Percentiles rank a stretch among this genome's conserved stretches.
phyloP scores from a whole-genome alignment of 2,329 filamentous ascomycete genomes.

The Paracoccidioides lutzii region DNA sequence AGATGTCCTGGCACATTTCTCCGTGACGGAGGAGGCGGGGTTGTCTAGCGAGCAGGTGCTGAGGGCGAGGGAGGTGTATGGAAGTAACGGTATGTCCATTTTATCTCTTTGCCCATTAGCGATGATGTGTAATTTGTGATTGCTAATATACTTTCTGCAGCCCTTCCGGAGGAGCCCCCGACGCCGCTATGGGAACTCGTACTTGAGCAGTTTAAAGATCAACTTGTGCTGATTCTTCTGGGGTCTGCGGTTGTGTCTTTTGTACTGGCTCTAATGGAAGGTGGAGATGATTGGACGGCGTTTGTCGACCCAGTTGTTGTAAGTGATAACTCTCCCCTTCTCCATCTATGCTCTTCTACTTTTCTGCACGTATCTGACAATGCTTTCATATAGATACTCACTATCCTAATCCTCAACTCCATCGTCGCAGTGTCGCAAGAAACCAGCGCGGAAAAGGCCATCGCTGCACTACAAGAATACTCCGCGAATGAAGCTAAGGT shows the following conservation, averaged over 20 bases:
- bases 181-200: constrained; percentile 95
- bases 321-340: constrained; percentile 27
- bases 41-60: constrained; percentile 38
- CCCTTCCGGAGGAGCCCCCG: constrained; percentile 76
- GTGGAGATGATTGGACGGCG: constrained; percentile 85
- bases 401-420: constrained; percentile 90
- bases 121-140: background rate
- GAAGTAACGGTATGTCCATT: constrained; percentile 39
- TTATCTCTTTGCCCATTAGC: background rate
- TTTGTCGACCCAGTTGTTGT: constrained; percentile 95
- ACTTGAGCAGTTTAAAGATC: constrained; percentile 97
- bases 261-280: constrained; percentile 81
- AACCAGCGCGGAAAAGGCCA: constrained; percentile 96
- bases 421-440: constrained; percentile 97
- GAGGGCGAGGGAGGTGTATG: constrained; percentile 36
- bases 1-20: constrained; percentile 41
- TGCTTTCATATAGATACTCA: constrained; percentile 57
- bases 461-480: constrained; percentile 95
- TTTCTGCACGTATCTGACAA: background rate
- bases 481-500: constrained; percentile 97
- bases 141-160: constrained; percentile 27
- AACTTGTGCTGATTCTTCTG: constrained; percentile 88
- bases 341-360: background rate
- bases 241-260: constrained; percentile 91
- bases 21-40: constrained; percentile 39